Evolutionary conservation across 1,284 basidiomycete genomes (phyloP).

Genomic region (Irpex rosettiformis): DNA sequence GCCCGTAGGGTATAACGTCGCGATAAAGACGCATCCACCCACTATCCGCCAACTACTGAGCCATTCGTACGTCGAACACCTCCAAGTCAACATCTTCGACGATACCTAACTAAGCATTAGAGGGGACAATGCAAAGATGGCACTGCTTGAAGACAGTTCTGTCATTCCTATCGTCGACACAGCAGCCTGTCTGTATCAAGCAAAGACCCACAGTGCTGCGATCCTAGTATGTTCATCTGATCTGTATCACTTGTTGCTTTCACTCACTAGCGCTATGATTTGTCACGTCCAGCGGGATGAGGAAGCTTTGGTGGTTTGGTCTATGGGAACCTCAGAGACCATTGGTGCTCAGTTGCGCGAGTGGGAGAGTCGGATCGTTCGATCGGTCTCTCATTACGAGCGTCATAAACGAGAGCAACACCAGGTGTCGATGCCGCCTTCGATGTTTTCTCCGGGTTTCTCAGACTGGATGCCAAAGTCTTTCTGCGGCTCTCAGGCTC

Average conservation of each 20-base stretch:
- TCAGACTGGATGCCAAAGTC: neutral
- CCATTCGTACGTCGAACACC: neutral
- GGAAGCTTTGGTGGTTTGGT: neutral
- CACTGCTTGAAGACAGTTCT: neutral
- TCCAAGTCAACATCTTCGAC: neutral
- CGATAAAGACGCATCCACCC: neutral
- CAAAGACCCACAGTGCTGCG: neutral
- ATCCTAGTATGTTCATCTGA: neutral
- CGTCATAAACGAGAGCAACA: neutral
- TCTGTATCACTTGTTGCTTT: neutral
- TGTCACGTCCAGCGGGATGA: neutral
- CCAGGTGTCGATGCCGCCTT: neutral
- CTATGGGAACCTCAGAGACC: neutral
- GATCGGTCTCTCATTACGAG: neutral
- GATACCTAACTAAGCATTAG: neutral
- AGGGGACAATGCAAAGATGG: neutral
- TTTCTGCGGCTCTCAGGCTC: neutral
- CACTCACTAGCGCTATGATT: neutral
- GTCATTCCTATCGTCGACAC: neutral
- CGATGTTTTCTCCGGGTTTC: neutral
- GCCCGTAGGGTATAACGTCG: neutral
- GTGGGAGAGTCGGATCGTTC: neutral
- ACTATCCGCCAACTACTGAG: neutral
- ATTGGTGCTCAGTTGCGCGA: neutral
- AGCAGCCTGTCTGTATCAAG: neutral